Conservation (phyloP, 176 grass and related monocot genomes). For the Eragrostis curvula region DNA sequence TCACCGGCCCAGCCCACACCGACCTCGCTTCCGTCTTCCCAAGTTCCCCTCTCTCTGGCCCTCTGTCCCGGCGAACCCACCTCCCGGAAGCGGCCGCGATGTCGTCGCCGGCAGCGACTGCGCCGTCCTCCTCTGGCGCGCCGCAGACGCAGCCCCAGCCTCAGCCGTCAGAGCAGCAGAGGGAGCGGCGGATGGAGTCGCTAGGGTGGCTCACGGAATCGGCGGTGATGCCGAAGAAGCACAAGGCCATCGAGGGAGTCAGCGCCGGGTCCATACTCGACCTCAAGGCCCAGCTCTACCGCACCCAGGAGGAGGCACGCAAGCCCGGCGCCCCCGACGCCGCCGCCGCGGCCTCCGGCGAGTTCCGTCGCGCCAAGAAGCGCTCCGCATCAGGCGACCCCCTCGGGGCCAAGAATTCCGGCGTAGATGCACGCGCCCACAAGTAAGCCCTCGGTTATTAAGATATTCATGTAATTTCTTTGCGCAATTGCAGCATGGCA, state of each 20-base stretch:
- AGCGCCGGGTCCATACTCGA: slow-evolving; percentile 90
- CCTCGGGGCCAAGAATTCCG: slow-evolving; percentile 78
- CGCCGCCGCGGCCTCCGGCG: slow-evolving; percentile 39
- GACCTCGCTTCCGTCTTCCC: neutral
- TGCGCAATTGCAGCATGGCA: neutral
- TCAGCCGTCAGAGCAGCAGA: slow-evolving; percentile 28
- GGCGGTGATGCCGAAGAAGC: slow-evolving; percentile 94
- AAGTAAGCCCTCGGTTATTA: slow-evolving; percentile 46
- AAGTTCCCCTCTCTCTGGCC: neutral
- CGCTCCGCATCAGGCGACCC: slow-evolving; percentile 50
- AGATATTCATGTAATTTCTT: neutral
- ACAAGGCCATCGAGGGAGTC: slow-evolving; percentile 95
- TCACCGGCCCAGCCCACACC: slow-evolving; percentile 17
- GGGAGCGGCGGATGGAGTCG: slow-evolving; percentile 72
- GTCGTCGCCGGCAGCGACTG: slow-evolving; percentile 39
- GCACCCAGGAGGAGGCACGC: slow-evolving; percentile 78
- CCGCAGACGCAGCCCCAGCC: neutral
- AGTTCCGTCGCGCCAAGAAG: slow-evolving; percentile 75
- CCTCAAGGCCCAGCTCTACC: slow-evolving; percentile 95
- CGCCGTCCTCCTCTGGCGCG: slow-evolving; percentile 7
- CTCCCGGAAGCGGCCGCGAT: slow-evolving; percentile 11
- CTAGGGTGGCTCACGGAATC: slow-evolving; percentile 99
- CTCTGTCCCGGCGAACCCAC: slow-evolving; percentile 1
- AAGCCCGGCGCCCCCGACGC: slow-evolving; percentile 57
- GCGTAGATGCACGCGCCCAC: slow-evolving; percentile 67